Evolutionary conservation across 768 basidiomycete species (phyloP).

Genomic region (Rhizopogon vesiculosus): DNA sequence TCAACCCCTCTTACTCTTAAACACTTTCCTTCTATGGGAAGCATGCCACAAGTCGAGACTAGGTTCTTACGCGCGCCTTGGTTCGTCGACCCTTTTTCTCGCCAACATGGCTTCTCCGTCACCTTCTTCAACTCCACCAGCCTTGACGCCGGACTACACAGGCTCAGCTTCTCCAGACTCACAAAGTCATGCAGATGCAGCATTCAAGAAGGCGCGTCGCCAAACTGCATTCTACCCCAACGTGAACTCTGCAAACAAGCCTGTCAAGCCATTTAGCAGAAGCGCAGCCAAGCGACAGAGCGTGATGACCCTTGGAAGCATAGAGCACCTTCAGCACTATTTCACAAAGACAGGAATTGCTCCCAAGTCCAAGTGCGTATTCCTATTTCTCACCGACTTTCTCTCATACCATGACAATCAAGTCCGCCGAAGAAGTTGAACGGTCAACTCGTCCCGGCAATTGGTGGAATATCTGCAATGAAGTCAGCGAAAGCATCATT

Average conservation of each 20-base stretch:
- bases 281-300: slow-evolving; percentile 92
- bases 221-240: slow-evolving; percentile 79
- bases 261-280: slow-evolving; percentile 79
- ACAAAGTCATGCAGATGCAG: slow-evolving; percentile 21
- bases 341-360: slow-evolving; percentile 86
- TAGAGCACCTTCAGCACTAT: slow-evolving; percentile 93
- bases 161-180: slow-evolving; percentile 35
- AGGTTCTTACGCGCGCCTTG: slow-evolving; percentile 3
- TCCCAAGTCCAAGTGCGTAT: slow-evolving; percentile 65
- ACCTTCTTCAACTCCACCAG: slow-evolving; percentile 44
- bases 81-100: too few species aligned
- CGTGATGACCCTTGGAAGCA: slow-evolving; percentile 93
- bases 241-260: slow-evolving; percentile 64
- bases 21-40: neutral
- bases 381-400: slow-evolving; percentile 2
- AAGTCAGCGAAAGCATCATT: slow-evolving; percentile 35
- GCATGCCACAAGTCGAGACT: neutral
- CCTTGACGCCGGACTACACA: slow-evolving; percentile 61
- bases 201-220: slow-evolving; percentile 50
- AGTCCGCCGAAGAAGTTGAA: slow-evolving; percentile 46
- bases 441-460: slow-evolving; percentile 62
- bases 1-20: neutral
- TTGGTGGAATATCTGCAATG: slow-evolving; percentile 54
- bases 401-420: slow-evolving; percentile 7
- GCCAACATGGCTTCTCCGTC: slow-evolving; percentile 21